Base-by-base conservation (phyloP, 2,329 filamentous ascomycete genomes). In the Botrytis fragariae region DNA sequence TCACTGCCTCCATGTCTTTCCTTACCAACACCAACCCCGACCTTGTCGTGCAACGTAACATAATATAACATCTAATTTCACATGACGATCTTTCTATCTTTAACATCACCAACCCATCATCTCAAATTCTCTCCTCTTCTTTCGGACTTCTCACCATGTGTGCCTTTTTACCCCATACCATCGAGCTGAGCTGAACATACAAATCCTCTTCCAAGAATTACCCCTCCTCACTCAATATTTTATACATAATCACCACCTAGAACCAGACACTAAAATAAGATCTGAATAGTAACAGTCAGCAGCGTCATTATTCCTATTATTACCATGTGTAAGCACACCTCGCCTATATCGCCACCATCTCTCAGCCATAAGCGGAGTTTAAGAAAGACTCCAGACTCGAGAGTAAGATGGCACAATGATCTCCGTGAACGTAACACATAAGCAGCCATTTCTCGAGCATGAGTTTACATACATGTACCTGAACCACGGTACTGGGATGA, bases 301-400 rank as follows among this genome's bases (percentile, higher is more conserved):
- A 51, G 12, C 63, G 44, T 14, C 20, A 35, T 25, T 14, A 51
- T 51, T 7, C 16, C 25, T n/a, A 32, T 67, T 25, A 32, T 51
- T 45, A 44, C 18, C 42, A 7, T 37, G 16, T 18, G 29, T 35
- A 48, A 65, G 42, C 32, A 22, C 62, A 35, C 64, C 64, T 68
- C 45, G 64, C 32, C 35, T 22, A 18, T 54, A 39, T 35, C n/a
- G 35, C 35, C 64, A 42, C 35, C 35, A 54, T 45, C 64, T 39
- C 32, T 37, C 64, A 39, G 64, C 64, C 45, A 68, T 54, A 68
- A 68, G 64, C 64, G 64, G 63, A 67, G 44, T 6, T 18, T 16
- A 16, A 45, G 9, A 37, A 45, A 29, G 29, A 44, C 14, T 10
- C 48, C 8, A 29, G 12, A 44, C 25, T 10, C 25, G 3, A n/a